A percentile compares a stretch with the other conserved stretches of the same genome.
phyloP scores from a whole-genome alignment of 2,329 filamentous ascomycete genomes.

The Zasmidium angulare region DNA sequence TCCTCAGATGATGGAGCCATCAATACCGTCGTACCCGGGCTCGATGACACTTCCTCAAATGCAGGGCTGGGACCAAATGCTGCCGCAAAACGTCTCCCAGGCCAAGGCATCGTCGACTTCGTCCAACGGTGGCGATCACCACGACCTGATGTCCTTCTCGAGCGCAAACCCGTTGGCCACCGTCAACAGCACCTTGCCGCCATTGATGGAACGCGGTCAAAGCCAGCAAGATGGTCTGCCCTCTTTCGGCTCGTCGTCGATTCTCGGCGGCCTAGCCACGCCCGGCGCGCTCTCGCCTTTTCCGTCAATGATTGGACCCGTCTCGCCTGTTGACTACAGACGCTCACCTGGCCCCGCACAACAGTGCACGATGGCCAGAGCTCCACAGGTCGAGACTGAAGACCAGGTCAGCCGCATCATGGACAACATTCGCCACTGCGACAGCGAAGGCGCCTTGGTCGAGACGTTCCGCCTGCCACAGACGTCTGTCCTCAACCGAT shows the following conservation, averaged over 20 bases:
- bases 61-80: constrained; percentile 82
- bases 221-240: constrained; percentile 44
- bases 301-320: constrained; percentile 65
- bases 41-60: constrained; percentile 81
- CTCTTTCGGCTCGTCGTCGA: constrained; percentile 67
- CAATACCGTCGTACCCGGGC: constrained; percentile 65
- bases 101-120: constrained; percentile 71
- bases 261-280: constrained; percentile 67
- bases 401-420: constrained; percentile 82
- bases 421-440: constrained; percentile 78
- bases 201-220: constrained; percentile 58
- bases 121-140: constrained; percentile 40
- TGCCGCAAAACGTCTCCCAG: constrained; percentile 68
- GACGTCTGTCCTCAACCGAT: constrained; percentile 79
- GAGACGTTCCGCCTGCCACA: constrained; percentile 87
- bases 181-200: constrained; percentile 55
- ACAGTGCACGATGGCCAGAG: constrained; percentile 63
- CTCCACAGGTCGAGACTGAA: constrained; percentile 79
- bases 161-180: constrained; percentile 24
- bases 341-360: constrained; percentile 69
- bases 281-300: constrained; percentile 74
- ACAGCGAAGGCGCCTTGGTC: constrained; percentile 77
- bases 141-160: constrained; percentile 54
- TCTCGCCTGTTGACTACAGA: constrained; percentile 67
- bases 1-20: constrained; percentile 71